Conservation (phyloP, 129 eudicot species). For the Pittosporum tobira region DNA sequence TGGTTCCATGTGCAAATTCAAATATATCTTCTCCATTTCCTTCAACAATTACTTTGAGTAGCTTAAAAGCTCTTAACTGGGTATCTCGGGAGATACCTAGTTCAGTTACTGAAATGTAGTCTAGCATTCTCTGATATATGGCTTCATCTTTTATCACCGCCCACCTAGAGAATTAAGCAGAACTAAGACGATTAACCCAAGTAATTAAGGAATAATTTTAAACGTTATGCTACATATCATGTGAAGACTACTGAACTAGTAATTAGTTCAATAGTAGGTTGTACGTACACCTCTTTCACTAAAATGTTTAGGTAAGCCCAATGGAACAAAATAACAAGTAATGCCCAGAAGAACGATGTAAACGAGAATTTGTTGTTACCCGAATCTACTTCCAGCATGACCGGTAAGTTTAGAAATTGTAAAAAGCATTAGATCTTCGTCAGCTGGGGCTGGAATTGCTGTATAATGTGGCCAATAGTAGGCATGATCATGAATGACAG, state of each 20-base stretch:
- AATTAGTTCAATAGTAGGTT: not conserved
- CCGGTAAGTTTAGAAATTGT: conserved; percentile 67
- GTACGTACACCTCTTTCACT: not conserved
- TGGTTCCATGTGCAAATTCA: conserved; percentile 33
- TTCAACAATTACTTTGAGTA: conserved; percentile 33
- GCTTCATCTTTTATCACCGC: conserved; percentile 56
- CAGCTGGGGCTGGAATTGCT: conserved; percentile 55
- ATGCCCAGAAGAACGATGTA: not conserved
- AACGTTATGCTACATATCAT: not conserved
- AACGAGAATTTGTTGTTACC: conserved; percentile 17
- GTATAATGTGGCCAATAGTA: conserved; percentile 79
- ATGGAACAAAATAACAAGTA: not conserved
- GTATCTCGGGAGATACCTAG: conserved; percentile 45
- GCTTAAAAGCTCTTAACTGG: conserved; percentile 51
- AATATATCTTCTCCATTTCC: conserved; percentile 36
- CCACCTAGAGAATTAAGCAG: conserved; percentile 33
- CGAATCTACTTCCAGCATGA: conserved; percentile 66
- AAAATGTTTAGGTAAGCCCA: not conserved
- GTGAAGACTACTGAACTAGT: too few relatives aligned
- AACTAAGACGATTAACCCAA: not conserved
- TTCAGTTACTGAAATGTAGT: conserved; percentile 9
- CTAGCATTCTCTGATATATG: conserved; percentile 30
- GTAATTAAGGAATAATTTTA: not conserved
- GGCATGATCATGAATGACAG: conserved; percentile 47
- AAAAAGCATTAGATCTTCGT: conserved; percentile 64